Conservation (phyloP, 2,329 filamentous ascomycete species). For the Talaromyces rugulosus region DNA sequence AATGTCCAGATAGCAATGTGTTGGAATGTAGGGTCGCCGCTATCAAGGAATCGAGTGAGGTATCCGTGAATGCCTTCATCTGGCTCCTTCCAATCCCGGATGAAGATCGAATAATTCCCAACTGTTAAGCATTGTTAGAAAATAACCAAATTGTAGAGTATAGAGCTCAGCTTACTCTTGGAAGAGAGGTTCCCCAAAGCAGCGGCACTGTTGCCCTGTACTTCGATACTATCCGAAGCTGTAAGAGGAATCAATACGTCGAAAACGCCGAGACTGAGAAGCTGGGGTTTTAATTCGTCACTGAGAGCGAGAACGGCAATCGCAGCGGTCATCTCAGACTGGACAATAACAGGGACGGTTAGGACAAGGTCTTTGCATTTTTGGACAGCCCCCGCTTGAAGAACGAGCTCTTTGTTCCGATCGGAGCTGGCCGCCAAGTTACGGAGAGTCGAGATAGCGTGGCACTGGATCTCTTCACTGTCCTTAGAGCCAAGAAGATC, state of each 20-base stretch:
- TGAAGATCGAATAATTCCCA: constrained; percentile 93
- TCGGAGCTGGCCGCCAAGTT: constrained; percentile 96
- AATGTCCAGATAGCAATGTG: constrained; percentile 99
- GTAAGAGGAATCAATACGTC: constrained; percentile 94
- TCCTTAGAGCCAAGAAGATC: constrained; percentile 92
- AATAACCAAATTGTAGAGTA: not conserved
- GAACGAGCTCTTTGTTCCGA: constrained; percentile 93
- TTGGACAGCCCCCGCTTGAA: constrained; percentile 93
- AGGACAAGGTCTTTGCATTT: constrained; percentile 98
- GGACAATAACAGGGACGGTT: constrained; percentile 86
- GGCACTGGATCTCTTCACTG: constrained; percentile 98
- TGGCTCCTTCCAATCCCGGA: constrained; percentile 88
- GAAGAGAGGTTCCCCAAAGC: constrained; percentile 93
- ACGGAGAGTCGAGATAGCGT: constrained; percentile 92
- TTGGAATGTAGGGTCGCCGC: constrained; percentile 94
- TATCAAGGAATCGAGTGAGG: constrained; percentile 84
- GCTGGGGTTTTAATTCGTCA: constrained; percentile 88
- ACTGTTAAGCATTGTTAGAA: constrained; percentile 54
- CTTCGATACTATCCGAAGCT: constrained; percentile 92
- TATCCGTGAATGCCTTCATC: constrained; percentile 95
- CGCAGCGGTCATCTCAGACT: constrained; percentile 99
- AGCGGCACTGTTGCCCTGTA: constrained; percentile 96
- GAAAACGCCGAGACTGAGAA: constrained; percentile 89
- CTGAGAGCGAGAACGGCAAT: constrained; percentile 94
- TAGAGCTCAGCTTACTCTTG: constrained; percentile 62